Evolutionary conservation across 1,284 basidiomycete species (phyloP), one percentile per base, ranked within the genome.

Genomic region (Ceratobasidium sp.): DNA sequence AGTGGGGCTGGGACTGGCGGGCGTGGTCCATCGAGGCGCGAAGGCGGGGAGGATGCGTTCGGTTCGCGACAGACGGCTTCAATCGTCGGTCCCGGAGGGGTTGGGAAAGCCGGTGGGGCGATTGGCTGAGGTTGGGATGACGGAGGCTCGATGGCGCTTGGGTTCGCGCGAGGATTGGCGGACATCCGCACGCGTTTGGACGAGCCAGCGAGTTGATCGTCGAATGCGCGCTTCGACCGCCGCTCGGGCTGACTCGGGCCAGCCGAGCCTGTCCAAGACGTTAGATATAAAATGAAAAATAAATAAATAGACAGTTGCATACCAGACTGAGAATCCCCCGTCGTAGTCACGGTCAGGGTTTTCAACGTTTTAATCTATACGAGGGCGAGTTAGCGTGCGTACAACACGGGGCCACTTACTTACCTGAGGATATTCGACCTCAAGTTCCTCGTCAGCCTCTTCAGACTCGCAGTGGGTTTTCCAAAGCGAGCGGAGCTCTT

Each of bases 371-470:
- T 17, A 48, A 48, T 48, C 46, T 48, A 48, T 48, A 48, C 17
- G 46, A 48, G 17, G 46, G 46, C 17, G 46, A 48, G 46, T 48
- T 48, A 48, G 46, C 46, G 46, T 48, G 46, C 46, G 46, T 48
- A 48, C 46, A 48, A 48, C 46, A 17, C 46, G 17, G 46, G 46
- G 17, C 46, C 46, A 12, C 46, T 48, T 48, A 48, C 46, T 48
- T 61, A 61, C 59, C 59, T 38, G 40, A 61, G 59, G 40, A 61
- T 40, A 61, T 23, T 38, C 5, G 59, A 61, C 59, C 59, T 61
- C 59, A 40, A 61, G 20, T 61, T 61, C 59, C 17, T 61, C 59
- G 33, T 15, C 12, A 61, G 59, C 59, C 59, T 61, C 59, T n/a
- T 61, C 20, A 38, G 17, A 5, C 17, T 38, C 59, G 28, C 59